phyloP scores from a whole-genome alignment of 441 rosid genomes.

The Corymbia calophylla region DNA sequence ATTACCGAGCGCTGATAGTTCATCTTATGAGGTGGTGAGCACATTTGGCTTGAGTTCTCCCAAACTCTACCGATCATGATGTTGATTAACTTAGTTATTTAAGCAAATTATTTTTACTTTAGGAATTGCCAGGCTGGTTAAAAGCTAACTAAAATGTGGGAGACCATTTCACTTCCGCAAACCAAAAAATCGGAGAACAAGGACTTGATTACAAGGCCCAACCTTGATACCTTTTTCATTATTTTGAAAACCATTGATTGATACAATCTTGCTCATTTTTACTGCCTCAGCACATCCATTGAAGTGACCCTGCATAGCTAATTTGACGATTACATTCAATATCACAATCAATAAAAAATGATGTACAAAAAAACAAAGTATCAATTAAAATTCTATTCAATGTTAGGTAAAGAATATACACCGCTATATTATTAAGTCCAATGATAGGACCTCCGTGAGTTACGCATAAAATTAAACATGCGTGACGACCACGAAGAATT shows the following conservation, averaged over 20 bases:
- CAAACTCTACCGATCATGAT: fast-evolving
- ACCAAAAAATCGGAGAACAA: neutral
- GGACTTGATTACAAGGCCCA: neutral
- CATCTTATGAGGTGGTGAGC: no score
- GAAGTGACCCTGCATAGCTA: neutral
- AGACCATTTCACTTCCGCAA: neutral
- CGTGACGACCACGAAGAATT: no score
- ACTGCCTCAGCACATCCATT: neutral
- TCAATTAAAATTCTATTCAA: no score
- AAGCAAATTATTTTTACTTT: neutral
- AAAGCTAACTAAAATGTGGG: fast-evolving
- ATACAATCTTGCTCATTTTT: neutral
- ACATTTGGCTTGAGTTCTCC: neutral
- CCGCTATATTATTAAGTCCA: no score
- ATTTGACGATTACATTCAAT: neutral
- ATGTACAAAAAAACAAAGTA: no score
- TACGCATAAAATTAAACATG: no score
- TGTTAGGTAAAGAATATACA: no score
- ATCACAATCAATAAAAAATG: no score
- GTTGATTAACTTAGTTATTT: no score
- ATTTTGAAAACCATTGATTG: neutral
- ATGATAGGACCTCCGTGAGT: no score
- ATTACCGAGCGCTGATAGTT: no score
- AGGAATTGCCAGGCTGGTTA: neutral
- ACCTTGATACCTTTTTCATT: fast-evolving